Conservation (phyloP, 768 basidiomycete genomes). For the Leucocoprinus birnbaumii region DNA sequence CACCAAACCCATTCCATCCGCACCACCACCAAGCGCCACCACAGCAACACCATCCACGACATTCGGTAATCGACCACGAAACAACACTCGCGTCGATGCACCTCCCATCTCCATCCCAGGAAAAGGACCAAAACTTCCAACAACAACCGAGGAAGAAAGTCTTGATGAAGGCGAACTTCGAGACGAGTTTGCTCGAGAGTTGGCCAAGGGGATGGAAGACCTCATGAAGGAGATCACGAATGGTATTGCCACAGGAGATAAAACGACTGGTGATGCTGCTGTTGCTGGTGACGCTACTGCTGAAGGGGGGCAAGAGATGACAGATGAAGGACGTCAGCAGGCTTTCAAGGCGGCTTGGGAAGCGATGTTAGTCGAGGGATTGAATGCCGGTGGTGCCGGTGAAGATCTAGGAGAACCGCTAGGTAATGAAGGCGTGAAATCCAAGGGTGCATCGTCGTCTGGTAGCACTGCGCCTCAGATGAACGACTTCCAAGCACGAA, state of each 20-base stretch:
- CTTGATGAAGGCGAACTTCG: slow-evolving; percentile 37
- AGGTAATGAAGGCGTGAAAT: slow-evolving; percentile 3
- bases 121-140: slow-evolving; percentile 24
- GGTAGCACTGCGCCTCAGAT: background rate
- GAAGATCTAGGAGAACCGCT: slow-evolving; percentile 17
- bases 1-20: too few species aligned
- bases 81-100: slow-evolving; percentile 46
- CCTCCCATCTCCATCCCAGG: slow-evolving; percentile 36
- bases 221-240: slow-evolving; percentile 46
- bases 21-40: too few species aligned
- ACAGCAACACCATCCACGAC: slow-evolving; percentile 4
- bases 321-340: slow-evolving; percentile 30
- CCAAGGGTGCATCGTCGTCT: background rate
- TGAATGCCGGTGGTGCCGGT: slow-evolving; percentile 38
- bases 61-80: slow-evolving; percentile 36
- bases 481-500: slow-evolving; percentile 59
- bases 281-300: background rate
- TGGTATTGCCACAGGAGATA: slow-evolving; percentile 14
- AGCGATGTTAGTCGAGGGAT: slow-evolving; percentile 61
- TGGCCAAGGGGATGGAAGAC: slow-evolving; percentile 48
- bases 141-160: slow-evolving; percentile 21
- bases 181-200: slow-evolving; percentile 41
- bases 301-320: slow-evolving; percentile 19
- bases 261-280: background rate
- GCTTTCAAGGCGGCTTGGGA: slow-evolving; percentile 66